phyloP scores from a whole-genome alignment of 768 basidiomycete species.

The Pleurotus pulmonarius region DNA sequence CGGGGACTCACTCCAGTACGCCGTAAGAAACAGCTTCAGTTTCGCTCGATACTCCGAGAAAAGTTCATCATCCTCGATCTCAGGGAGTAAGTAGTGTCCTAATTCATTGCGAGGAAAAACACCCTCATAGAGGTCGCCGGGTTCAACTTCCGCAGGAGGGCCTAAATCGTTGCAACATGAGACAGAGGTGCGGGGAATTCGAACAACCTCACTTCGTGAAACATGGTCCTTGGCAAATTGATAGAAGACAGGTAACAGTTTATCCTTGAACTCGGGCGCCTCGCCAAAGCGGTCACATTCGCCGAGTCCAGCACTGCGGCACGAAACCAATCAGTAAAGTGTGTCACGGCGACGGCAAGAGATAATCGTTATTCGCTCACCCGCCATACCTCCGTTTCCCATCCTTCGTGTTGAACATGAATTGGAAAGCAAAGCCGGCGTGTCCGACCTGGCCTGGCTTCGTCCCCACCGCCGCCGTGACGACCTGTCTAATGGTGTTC shows the following conservation, averaged over 20 bases:
- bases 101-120: too few relatives aligned
- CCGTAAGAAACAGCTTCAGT: too few relatives aligned
- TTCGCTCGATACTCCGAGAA: too few relatives aligned
- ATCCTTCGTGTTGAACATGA: not conserved
- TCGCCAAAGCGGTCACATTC: not conserved
- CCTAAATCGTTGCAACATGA: too few relatives aligned
- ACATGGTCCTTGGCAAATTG: not conserved
- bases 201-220: too few relatives aligned
- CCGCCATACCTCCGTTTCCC: not conserved
- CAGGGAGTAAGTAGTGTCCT: too few relatives aligned
- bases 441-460: not conserved
- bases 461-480: not conserved
- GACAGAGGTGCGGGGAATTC: too few relatives aligned
- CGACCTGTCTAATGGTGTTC: not conserved
- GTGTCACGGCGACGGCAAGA: not conserved
- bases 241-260: not conserved
- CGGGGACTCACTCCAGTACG: too few relatives aligned
- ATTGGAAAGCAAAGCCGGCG: not conserved
- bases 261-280: not conserved
- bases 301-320: not conserved
- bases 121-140: too few relatives aligned
- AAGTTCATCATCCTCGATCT: too few relatives aligned
- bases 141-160: too few relatives aligned
- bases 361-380: not conserved
- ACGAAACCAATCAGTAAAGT: not conserved